Base-by-base conservation (phyloP, 768 basidiomycete genomes). In the Boletus huronensis region DNA sequence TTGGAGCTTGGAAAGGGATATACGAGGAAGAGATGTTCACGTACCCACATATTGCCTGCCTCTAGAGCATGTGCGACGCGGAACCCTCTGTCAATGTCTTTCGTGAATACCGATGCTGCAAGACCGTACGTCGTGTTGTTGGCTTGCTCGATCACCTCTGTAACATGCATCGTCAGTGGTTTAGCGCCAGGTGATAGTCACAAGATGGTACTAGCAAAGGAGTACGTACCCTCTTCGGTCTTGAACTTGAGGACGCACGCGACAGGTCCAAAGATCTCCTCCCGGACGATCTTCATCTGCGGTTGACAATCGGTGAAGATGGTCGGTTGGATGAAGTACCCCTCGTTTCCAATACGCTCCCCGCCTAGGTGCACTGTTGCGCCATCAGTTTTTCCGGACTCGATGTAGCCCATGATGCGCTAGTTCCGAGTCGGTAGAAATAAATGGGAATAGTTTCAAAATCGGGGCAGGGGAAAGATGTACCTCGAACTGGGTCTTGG, bases 21-120 rank as follows among this genome's bases (percentile, higher is more conserved):
- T n/a, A 14, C 9, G 23, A 25, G 25, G 7, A 13, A 6, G 29
- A 17, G 29, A 21, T n/a, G 5, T 28, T 34, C 45, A 66, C 51
- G 11, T 51, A 84, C 79, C 83, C 85, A 91, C 13, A 80, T 82
- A 16, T 87, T 78, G 29, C 80, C 80, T 4, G 77, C 76, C 52
- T 80, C 73, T 13, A 82, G 62, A 40, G 67, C 65, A 48, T 74
- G 69, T 16, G 77, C 75, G 28, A 76, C 72, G 11, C 67, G 65
- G 46, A 79, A 66, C 16, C 74, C 79, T 43, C 72, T 66, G 36
- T 70, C 66, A 58, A 80, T 55, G 31, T 55, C 53, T 11, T 46
- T 55, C 1, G 54, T 55, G 36, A 55, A 55, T n/a, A 55, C 54
- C 5, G 54, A 54, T 5, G 54, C 54, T 11, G 53, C 53, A 2